These are phyloP conservation scores for Exophiala spinifera DNA, from an alignment of 2,329 filamentous ascomycete species.

Conservation along the genomic window DNA sequence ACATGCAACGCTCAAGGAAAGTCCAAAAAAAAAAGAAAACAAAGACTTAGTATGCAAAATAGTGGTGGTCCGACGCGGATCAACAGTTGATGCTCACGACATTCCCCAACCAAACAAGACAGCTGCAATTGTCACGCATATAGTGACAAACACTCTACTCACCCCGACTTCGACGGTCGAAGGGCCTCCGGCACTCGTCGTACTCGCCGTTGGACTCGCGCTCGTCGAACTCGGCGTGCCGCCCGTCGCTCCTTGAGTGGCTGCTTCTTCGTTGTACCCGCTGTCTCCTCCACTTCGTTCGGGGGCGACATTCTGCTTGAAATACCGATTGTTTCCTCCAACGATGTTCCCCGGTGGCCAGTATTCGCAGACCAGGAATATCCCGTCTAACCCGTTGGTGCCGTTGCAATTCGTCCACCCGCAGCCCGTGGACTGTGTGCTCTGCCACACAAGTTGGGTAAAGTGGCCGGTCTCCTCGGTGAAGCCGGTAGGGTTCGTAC, in stretches of 20 bases:
- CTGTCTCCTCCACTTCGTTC: slow-evolving; percentile 16
- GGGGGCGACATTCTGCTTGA: slow-evolving; percentile 26
- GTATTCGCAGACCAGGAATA: slow-evolving; percentile 70
- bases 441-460: slow-evolving; percentile 69
- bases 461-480: slow-evolving; percentile 64
- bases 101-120: slow-evolving; percentile 21
- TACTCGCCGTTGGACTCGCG: slow-evolving; percentile 5
- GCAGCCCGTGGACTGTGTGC: slow-evolving; percentile 60
- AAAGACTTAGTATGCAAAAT: background rate
- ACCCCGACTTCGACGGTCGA: slow-evolving; percentile 13
- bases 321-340: slow-evolving; percentile 24
- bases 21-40: background rate
- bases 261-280: slow-evolving; percentile 20
- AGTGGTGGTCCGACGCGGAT: no score
- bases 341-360: slow-evolving; percentile 63
- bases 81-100: slow-evolving; percentile 10
- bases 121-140: slow-evolving; percentile 20
- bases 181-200: slow-evolving; percentile 4
- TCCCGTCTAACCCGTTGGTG: slow-evolving; percentile 45
- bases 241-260: slow-evolving; percentile 25
- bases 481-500: slow-evolving; percentile 46
- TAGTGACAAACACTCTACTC: slow-evolving; percentile 10
- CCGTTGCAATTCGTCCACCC: slow-evolving; percentile 44
- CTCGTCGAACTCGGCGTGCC: slow-evolving; percentile 15
- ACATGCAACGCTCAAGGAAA: no score